phyloP scores from a whole-genome alignment of 2,329 filamentous ascomycete genomes.

The Dactylellina leptospora region DNA sequence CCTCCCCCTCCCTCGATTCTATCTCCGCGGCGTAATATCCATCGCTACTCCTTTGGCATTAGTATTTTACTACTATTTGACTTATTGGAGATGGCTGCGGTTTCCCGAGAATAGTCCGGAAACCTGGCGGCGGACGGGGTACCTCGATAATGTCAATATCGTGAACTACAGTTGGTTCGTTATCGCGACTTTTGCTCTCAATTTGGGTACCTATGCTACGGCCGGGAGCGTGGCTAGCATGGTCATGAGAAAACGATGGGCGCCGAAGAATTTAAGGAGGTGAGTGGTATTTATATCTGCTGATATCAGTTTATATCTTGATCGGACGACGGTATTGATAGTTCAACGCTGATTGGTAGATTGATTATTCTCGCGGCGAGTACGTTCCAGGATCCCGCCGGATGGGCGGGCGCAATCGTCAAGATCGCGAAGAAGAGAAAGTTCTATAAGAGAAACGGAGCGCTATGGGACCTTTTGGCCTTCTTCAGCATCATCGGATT shows the following conservation, averaged over 20 bases:
- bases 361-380: conserved; percentile 27
- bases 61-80: conserved; percentile 42
- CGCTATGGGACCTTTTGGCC: conserved; percentile 37
- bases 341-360: too few relatives aligned
- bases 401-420: conserved; percentile 18
- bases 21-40: conserved; percentile 25
- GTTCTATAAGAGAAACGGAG: conserved; percentile 29
- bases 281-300: background rate
- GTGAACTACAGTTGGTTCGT: conserved; percentile 52
- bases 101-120: conserved; percentile 36
- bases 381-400: conserved; percentile 46
- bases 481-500: conserved; percentile 48
- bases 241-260: conserved; percentile 46
- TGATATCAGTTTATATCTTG: too few relatives aligned
- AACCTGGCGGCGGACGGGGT: conserved; percentile 32
- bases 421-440: conserved; percentile 19
- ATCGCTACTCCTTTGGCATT: conserved; percentile 19
- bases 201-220: conserved; percentile 26
- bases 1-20: conserved; percentile 28
- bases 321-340: too few relatives aligned
- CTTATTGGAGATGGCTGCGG: conserved; percentile 36
- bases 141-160: conserved; percentile 38
- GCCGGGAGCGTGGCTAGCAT: conserved; percentile 40
- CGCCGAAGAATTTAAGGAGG: conserved; percentile 34
- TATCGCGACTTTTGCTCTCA: conserved; percentile 41